phyloP scores from a whole-genome alignment of 805 yeast species.

The Candida broadrunensis region DNA sequence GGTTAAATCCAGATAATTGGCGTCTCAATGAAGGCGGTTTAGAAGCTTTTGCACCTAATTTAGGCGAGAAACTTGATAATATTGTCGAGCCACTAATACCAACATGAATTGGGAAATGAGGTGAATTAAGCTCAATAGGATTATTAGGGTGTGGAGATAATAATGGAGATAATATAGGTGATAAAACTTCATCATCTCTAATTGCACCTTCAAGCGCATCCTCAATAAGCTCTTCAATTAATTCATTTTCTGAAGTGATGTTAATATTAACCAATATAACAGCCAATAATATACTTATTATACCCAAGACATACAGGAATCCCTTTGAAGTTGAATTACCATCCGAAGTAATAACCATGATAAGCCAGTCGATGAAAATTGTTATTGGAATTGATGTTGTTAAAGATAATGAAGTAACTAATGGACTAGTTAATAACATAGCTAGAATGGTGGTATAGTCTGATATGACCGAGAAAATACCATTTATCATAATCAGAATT shows the following conservation, averaged over 20 bases:
- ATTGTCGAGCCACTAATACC: slow-evolving; percentile 8
- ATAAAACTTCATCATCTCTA: slow-evolving; percentile 40
- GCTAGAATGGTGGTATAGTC: slow-evolving; percentile 52
- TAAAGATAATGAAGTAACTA: slow-evolving; percentile 48
- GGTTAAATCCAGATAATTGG: slow-evolving; percentile 12
- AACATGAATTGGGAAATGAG: slow-evolving; percentile 11
- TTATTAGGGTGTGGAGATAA: slow-evolving; percentile 13
- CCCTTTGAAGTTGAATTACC: slow-evolving; percentile 15
- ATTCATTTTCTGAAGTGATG: slow-evolving; percentile 41
- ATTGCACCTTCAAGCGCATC: slow-evolving; percentile 49
- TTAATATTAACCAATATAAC: slow-evolving; percentile 46
- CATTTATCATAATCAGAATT: slow-evolving; percentile 35
- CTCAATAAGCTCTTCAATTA: slow-evolving; percentile 45
- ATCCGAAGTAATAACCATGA: slow-evolving; percentile 18
- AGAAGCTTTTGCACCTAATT: slow-evolving; percentile 4
- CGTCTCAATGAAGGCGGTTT: slow-evolving; percentile 1
- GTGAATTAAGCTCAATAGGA: slow-evolving; percentile 1
- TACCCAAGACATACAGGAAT: slow-evolving; percentile 42
- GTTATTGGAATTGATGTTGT: slow-evolving; percentile 53
- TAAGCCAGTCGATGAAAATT: slow-evolving; percentile 45
- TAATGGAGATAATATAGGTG: slow-evolving; percentile 47
- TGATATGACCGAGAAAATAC: slow-evolving; percentile 45
- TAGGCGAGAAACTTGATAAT: slow-evolving; percentile 11
- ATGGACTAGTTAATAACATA: slow-evolving; percentile 51
- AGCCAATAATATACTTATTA: slow-evolving; percentile 44